Percentiles rank a stretch among this genome's conserved stretches.
Evolutionary conservation across 768 basidiomycete species (phyloP).

Genomic region (Mycena sanguinolenta): DNA sequence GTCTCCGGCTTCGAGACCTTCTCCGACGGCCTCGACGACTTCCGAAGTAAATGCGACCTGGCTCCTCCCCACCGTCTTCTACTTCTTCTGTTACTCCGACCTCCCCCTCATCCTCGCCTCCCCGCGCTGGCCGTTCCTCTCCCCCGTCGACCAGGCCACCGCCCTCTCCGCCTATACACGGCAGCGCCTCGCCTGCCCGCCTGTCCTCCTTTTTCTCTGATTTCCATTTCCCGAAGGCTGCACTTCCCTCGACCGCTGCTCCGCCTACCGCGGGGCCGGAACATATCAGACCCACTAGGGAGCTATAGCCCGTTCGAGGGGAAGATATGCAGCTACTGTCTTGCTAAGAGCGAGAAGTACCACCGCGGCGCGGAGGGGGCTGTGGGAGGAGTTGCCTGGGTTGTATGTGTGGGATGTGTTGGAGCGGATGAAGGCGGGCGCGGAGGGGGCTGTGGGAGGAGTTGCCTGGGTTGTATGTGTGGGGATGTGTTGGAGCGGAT

Average conservation of each 20-base stretch:
- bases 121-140: background rate
- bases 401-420: slow-evolving; percentile 11
- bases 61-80: slow-evolving; percentile 36
- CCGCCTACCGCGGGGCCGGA: slow-evolving; percentile 27
- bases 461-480: slow-evolving; percentile 7
- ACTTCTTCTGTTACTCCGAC: slow-evolving; percentile 36
- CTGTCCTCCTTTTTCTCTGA: slow-evolving; percentile 33
- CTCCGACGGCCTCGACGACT: slow-evolving; percentile 34
- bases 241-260: slow-evolving; percentile 20
- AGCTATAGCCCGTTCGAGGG: slow-evolving; percentile 31
- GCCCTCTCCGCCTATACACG: slow-evolving; percentile 17
- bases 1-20: slow-evolving; percentile 35
- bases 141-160: background rate
- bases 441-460: background rate
- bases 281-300: slow-evolving; percentile 34
- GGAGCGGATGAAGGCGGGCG: slow-evolving; percentile 3
- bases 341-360: slow-evolving; percentile 23
- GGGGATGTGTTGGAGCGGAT: slow-evolving; percentile 6
- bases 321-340: slow-evolving; percentile 25
- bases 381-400: slow-evolving; percentile 3
- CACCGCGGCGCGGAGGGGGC: slow-evolving; percentile 2
- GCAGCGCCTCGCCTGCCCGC: slow-evolving; percentile 33
- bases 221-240: slow-evolving; percentile 36
- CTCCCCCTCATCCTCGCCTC: no score
- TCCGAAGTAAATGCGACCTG: slow-evolving; percentile 32